Percentiles rank a stretch among this genome's conserved stretches.
These are phyloP conservation scores for Microbotryomycetes sp. DNA, from an alignment of 1,284 basidiomycete genomes.

Conservation along the genomic window DNA sequence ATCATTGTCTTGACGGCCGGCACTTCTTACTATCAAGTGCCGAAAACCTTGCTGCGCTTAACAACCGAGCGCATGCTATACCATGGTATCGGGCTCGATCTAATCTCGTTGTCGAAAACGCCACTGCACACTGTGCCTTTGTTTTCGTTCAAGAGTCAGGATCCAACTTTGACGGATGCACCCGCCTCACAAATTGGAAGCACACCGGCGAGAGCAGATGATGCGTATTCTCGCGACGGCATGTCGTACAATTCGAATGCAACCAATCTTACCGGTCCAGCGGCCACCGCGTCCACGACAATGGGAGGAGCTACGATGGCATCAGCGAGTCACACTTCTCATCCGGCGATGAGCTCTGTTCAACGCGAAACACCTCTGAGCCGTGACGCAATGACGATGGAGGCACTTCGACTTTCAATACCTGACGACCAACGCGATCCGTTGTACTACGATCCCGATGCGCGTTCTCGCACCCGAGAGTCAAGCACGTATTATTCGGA, in stretches of 20 bases:
- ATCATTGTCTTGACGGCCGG: constrained; percentile 79
- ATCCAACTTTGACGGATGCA: constrained; percentile 13
- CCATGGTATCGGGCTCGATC: constrained; percentile 83
- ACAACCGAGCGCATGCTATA: constrained; percentile 95
- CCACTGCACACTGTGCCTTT: constrained; percentile 72
- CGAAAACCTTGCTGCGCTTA: constrained; percentile 79
- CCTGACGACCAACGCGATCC: constrained; percentile 31
- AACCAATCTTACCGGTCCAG: not conserved
- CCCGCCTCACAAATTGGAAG: not conserved
- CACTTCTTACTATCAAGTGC: constrained; percentile 87
- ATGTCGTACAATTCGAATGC: not conserved
- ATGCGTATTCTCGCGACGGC: not conserved
- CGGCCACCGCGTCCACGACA: too few relatives aligned
- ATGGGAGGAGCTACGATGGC: not conserved
- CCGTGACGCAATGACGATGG: not conserved
- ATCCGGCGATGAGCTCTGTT: too few relatives aligned
- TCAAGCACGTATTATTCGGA: constrained; percentile 53
- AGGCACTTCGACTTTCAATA: constrained; percentile 4
- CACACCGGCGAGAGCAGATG: not conserved
- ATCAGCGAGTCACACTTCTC: too few relatives aligned
- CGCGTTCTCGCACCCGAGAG: not conserved
- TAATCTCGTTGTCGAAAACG: constrained; percentile 84
- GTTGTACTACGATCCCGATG: constrained; percentile 26
- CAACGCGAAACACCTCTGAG: not conserved
- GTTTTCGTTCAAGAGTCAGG: constrained; percentile 36